Evolutionary conservation across 495 filamentous ascomycete genomes (phyloP).

Genomic region (Hyaloscypha bicolor): DNA sequence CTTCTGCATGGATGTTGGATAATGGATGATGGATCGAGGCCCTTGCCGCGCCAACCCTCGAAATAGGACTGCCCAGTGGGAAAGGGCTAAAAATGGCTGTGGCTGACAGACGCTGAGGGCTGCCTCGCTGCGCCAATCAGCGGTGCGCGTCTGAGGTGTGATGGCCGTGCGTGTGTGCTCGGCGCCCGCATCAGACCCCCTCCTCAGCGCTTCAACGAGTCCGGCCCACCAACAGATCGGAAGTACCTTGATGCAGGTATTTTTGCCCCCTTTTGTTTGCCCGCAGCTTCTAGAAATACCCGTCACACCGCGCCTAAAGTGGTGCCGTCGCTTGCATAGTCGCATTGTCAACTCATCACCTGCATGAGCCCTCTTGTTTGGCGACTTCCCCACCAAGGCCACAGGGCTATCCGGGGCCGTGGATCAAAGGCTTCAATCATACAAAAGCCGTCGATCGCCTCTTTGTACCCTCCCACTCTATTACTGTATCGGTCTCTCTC

Average conservation of each 20-base stretch:
- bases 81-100: slow-evolving; percentile 2
- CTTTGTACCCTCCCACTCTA: not conserved
- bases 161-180: not conserved
- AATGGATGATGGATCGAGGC: no score
- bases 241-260: not conserved
- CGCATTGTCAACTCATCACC: slow-evolving; percentile 34
- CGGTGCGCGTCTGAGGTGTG: not conserved
- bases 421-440: slow-evolving; percentile 18
- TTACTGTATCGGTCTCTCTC: not conserved
- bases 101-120: slow-evolving; percentile 18
- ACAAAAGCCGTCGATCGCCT: slow-evolving; percentile 11
- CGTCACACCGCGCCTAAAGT: slow-evolving; percentile 30
- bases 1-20: slow-evolving; percentile 11
- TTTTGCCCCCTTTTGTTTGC: slow-evolving; percentile 14
- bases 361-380: slow-evolving; percentile 33
- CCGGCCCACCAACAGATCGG: slow-evolving; percentile 16
- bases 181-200: slow-evolving; percentile 1
- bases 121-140: slow-evolving; percentile 11
- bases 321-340: slow-evolving; percentile 31
- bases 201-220: slow-evolving; percentile 7
- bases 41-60: not conserved
- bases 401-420: not conserved
- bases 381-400: slow-evolving; percentile 32
- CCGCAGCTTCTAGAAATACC: slow-evolving; percentile 28
- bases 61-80: slow-evolving; percentile 15